phyloP scores from a whole-genome alignment of 2,329 filamentous ascomycete genomes.

The Teratosphaeria nubilosa region DNA sequence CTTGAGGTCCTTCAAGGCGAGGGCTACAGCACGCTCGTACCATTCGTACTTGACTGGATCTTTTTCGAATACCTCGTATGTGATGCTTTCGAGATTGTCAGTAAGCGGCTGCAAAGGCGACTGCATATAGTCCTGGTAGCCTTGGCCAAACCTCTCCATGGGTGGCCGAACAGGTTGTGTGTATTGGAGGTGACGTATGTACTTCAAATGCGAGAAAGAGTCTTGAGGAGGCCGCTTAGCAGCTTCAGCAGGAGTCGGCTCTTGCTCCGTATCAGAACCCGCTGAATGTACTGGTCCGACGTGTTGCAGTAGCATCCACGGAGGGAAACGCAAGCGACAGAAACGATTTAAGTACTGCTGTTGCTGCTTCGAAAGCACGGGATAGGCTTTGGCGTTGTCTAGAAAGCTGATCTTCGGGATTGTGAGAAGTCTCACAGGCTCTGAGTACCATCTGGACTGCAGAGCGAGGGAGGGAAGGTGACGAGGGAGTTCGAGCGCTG shows the following conservation, averaged over 20 bases:
- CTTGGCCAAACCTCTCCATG: constrained; percentile 57
- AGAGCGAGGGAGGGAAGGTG: constrained; percentile 47
- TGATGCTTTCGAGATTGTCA: constrained; percentile 93
- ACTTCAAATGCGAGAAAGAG: constrained; percentile 59
- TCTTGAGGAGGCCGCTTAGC: constrained; percentile 30
- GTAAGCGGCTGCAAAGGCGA: constrained; percentile 88
- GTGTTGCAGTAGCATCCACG: constrained; percentile 52
- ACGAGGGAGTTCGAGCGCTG: constrained; percentile 49
- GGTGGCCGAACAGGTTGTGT: constrained; percentile 59
- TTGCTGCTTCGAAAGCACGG: constrained; percentile 48
- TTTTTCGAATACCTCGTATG: constrained; percentile 97
- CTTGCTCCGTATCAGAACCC: constrained; percentile 1
- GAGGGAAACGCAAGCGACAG: constrained; percentile 46
- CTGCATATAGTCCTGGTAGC: constrained; percentile 90
- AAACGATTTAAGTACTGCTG: constrained; percentile 48
- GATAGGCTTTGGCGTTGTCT: constrained; percentile 49
- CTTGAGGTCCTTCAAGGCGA: constrained; percentile 75
- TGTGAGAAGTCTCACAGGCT: constrained; percentile 48
- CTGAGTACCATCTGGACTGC: constrained; percentile 54
- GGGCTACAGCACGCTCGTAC: constrained; percentile 76
- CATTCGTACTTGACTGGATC: constrained; percentile 97
- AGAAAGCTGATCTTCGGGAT: constrained; percentile 45
- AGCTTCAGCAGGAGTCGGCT: constrained; percentile 62
- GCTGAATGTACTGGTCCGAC: constrained; percentile 38
- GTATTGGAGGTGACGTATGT: constrained; percentile 73